Evolutionary conservation across 2,329 filamentous ascomycete species (phyloP).

Genomic region (Chaetomiaceae sp.): DNA sequence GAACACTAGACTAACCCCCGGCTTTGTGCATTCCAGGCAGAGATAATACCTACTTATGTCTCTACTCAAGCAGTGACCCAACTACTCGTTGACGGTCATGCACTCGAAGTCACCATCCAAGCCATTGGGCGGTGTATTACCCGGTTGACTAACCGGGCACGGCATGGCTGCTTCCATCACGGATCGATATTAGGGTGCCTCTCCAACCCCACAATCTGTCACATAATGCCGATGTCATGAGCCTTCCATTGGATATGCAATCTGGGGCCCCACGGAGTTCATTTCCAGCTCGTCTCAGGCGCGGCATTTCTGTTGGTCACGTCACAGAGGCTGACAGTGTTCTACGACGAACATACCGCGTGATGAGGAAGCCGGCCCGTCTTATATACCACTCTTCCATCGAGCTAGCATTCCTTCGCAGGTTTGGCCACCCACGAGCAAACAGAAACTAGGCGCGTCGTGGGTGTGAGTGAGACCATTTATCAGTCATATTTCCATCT

Average conservation of each 20-base stretch:
- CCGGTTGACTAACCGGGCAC: background rate
- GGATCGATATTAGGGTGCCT: slow-evolving; percentile 16
- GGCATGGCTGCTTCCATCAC: slow-evolving; percentile 18
- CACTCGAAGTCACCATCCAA: no score
- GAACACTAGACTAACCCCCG: no score
- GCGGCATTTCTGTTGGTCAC: slow-evolving; percentile 8
- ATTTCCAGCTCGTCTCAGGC: slow-evolving; percentile 8
- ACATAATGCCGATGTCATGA: slow-evolving; percentile 14
- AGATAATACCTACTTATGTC: no score
- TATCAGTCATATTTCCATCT: no score
- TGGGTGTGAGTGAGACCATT: no score
- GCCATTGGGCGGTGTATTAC: background rate
- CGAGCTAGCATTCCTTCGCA: slow-evolving; percentile 18
- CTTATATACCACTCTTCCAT: slow-evolving; percentile 17
- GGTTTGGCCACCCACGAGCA: background rate
- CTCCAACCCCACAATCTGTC: slow-evolving; percentile 13
- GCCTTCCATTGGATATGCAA: slow-evolving; percentile 17
- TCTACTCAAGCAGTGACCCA: no score
- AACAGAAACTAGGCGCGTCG: no score
- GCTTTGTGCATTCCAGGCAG: no score
- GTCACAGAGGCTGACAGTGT: slow-evolving; percentile 1
- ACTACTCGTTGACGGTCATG: no score
- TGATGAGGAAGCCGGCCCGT: slow-evolving; percentile 15
- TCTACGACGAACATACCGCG: slow-evolving; percentile 3
- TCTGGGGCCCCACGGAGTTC: slow-evolving; percentile 17